Evolutionary conservation across 805 yeast genomes (phyloP).

Genomic region (Saturnispora hagleri): DNA sequence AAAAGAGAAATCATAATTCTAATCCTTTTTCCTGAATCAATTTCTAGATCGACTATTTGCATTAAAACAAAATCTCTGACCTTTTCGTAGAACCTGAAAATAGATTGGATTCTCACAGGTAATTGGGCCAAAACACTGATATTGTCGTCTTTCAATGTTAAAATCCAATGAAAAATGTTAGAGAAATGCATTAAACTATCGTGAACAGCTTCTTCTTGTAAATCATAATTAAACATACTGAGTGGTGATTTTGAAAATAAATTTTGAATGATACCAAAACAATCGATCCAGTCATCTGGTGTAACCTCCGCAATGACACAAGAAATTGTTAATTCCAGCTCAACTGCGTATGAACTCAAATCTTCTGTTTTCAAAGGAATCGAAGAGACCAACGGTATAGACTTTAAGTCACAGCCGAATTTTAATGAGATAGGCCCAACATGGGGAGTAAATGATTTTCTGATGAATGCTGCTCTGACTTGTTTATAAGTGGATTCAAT

Average conservation of each 20-base stretch:
- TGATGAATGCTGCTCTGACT: slow-evolving; percentile 60
- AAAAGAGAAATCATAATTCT: slow-evolving; percentile 62
- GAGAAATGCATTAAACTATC: slow-evolving; percentile 54
- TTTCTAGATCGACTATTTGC: slow-evolving; percentile 55
- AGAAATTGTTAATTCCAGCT: slow-evolving; percentile 53
- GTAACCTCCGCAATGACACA: slow-evolving; percentile 49
- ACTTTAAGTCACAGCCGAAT: slow-evolving; percentile 29
- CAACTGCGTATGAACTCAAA: slow-evolving; percentile 53
- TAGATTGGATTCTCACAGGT: slow-evolving; percentile 60
- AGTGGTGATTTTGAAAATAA: slow-evolving; percentile 49
- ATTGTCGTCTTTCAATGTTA: slow-evolving; percentile 39
- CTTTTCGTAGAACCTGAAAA: slow-evolving; percentile 59
- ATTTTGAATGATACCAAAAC: slow-evolving; percentile 64
- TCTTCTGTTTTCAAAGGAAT: slow-evolving; percentile 24
- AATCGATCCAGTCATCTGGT: slow-evolving; percentile 68
- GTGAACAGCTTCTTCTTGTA: slow-evolving; percentile 30
- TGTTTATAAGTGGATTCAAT: slow-evolving; percentile 45
- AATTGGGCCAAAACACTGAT: slow-evolving; percentile 26
- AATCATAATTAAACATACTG: slow-evolving; percentile 48
- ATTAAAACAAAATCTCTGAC: slow-evolving; percentile 53
- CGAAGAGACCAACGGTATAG: background rate
- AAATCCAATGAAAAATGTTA: slow-evolving; percentile 65
- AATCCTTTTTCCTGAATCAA: slow-evolving; percentile 50
- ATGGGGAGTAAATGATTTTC: slow-evolving; percentile 59
- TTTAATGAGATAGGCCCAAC: slow-evolving; percentile 31